Conservation (phyloP, 2,329 filamentous ascomycete genomes). For the Aureobasidium mangrovei region DNA sequence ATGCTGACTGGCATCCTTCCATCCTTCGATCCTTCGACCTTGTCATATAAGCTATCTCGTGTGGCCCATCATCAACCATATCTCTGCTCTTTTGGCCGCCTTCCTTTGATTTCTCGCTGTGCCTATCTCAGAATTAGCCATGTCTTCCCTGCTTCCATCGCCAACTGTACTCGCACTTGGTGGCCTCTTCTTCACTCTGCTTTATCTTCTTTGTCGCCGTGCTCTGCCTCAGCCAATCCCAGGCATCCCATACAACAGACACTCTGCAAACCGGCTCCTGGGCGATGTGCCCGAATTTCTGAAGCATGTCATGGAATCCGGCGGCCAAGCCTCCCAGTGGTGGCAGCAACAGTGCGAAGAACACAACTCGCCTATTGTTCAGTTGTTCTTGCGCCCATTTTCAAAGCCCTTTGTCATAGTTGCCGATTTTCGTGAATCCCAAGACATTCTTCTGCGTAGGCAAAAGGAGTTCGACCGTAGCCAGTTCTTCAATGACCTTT, state of each 20-base stretch:
- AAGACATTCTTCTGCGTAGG: slow-evolving; percentile 39
- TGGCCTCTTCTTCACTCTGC: not conserved
- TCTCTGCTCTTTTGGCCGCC: too few species aligned
- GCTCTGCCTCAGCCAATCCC: slow-evolving; percentile 36
- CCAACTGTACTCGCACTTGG: slow-evolving; percentile 1
- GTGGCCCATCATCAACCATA: too few species aligned
- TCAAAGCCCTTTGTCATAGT: slow-evolving; percentile 37
- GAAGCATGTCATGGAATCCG: slow-evolving; percentile 27
- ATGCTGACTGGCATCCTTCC: too few species aligned
- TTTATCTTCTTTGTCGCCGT: slow-evolving; percentile 18
- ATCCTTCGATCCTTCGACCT: too few species aligned
- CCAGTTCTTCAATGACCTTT: slow-evolving; percentile 25
- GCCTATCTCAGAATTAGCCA: not conserved
- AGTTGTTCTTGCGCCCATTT: slow-evolving; percentile 41
- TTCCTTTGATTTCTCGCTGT: too few species aligned
- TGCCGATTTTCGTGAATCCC: slow-evolving; percentile 34
- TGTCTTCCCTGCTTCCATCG: not conserved
- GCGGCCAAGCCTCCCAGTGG: slow-evolving; percentile 18
- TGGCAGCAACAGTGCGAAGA: slow-evolving; percentile 15
- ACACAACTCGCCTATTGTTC: slow-evolving; percentile 35
- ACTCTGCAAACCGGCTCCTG: slow-evolving; percentile 29
- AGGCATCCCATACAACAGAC: slow-evolving; percentile 39
- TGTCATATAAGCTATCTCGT: too few species aligned
- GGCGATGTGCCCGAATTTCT: slow-evolving; percentile 39
- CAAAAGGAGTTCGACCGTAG: slow-evolving; percentile 39